Conservation (phyloP, 352 stramenopile species). For the Pythium grandisporangium region DNA sequence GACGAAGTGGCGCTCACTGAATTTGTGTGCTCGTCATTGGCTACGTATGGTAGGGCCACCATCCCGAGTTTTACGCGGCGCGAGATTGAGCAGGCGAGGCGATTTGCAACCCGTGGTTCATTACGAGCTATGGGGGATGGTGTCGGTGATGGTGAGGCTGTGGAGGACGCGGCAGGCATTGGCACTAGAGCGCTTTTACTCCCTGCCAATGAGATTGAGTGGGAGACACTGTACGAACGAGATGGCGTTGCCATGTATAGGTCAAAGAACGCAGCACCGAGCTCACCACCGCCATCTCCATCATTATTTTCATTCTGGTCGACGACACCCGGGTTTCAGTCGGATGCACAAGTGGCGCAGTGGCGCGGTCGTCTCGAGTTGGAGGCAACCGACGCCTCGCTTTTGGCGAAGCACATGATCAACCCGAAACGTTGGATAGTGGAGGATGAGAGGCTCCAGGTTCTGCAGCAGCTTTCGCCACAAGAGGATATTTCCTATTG, state of each 20-base stretch:
- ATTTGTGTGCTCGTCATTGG: slow-evolving; percentile 17
- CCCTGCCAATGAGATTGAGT: slow-evolving; percentile 2
- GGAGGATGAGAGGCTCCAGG: slow-evolving; percentile 8
- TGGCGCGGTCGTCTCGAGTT: slow-evolving; percentile 15
- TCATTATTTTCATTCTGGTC: too few relatives aligned
- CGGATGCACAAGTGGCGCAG: slow-evolving; percentile 10
- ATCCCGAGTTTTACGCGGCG: slow-evolving; percentile 22
- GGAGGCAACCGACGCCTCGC: slow-evolving; percentile 8
- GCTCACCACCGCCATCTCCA: too few relatives aligned
- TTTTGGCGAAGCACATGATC: slow-evolving; percentile 12
- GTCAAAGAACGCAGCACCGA: slow-evolving; percentile 1
- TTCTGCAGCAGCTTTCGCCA: slow-evolving; percentile 18
- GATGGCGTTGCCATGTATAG: slow-evolving; percentile 4
- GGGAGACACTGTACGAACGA: slow-evolving; percentile 1
- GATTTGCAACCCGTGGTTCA: slow-evolving; percentile 16
- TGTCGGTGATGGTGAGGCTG: too few relatives aligned
- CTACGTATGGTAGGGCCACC: slow-evolving; percentile 16
- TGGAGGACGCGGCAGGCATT: neutral
- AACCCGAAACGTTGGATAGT: slow-evolving; percentile 17
- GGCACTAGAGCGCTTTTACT: slow-evolving; percentile 9
- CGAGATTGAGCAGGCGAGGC: slow-evolving; percentile 20
- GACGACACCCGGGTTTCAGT: too few relatives aligned
- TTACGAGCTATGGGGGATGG: slow-evolving; percentile 1
- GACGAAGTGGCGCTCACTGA: slow-evolving; percentile 19
- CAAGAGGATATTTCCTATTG: slow-evolving; percentile 28